Base-by-base conservation (phyloP, 176 grass and related monocot species). In the Pontederia paniculata region DNA sequence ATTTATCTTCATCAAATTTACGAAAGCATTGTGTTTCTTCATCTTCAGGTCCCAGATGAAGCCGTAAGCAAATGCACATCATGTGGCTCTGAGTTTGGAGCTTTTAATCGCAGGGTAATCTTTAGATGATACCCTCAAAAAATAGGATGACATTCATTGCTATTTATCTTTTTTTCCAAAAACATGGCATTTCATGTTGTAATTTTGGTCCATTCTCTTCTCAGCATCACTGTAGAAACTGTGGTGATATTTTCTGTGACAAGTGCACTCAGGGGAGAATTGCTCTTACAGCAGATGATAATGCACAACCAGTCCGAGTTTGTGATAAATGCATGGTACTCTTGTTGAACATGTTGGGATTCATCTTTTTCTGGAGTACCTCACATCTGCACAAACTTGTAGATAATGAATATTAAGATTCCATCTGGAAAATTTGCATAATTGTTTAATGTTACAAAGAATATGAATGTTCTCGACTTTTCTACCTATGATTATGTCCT, bases 241-340 rank as follows among this genome's bases (percentile, higher is more conserved):
- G 93, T 71, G 93, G 93, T 23, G 93, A 97, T 70, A 88, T 97
- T 79, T 97, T 91, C 77, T 97, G 93, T 16, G 93, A 97, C 52
- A 97, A 91, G 74, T 97, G 93, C 65, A 97, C 93, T 21, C 74
- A 91, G 43, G 93, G 93, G 65, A 84, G 93, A 76, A 91, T 66
- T 68, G 66, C 83, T 73, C 80, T 97, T 45, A 91, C 66, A 74
- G 65, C 83, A 6, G 93, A 98, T 79, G 70, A 83, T 42, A 78
- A 95, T 76, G 74, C 82, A n/a, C n/a, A n/a, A 67, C 77, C 56
- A 58, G 86, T 91, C 9, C 80, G 93, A 69, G 93, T 98, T 68
- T 98, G 93, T 44, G 93, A 98, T 66, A 83, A 75, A 71, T 98
- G 93, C 86, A 88, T 98, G 93, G 93, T 98, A 88, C 12, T 21